Base-by-base conservation (phyloP, 2,329 filamentous ascomycete genomes). In the Cordyceps sp. region DNA sequence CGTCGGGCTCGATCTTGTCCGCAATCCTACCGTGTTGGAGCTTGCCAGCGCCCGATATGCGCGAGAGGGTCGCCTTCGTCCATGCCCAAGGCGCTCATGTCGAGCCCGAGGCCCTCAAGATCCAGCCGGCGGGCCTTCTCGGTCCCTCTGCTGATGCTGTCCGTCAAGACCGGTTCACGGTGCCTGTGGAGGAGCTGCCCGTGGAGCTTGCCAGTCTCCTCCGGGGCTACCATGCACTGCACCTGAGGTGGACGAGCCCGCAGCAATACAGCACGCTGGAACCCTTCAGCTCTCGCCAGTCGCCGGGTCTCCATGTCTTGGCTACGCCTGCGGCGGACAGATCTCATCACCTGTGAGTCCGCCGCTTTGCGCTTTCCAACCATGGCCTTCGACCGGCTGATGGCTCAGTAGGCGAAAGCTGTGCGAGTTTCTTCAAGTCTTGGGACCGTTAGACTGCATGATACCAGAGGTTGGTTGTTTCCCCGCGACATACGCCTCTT, bases 231-330 rank as follows among this genome's bases (percentile, higher is more conserved):
- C 69, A 78, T 44, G 75, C 84, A 50, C 57, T 94, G 26, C 79
- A 88, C 52, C 59, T 94, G 36, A 72, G 79, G 49, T 93, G 85
- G 82, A 66, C 70, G n/a, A 70, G 73, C 12, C 58, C 71, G 3
- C 44, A 47, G 6, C 45, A 63, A 2, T 77, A 76, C 48, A 58
- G 68, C 25, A 59, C 68, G 2, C 58, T 77, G 28, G 64, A 75
- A 25, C 86, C 86, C 2, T 78, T 90, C 45, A 61, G 70, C 27
- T 84, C 84, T 32, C 70, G 80, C 36, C 54, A 85, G 12, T 74
- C 83, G 2, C 76, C 86, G 1, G 88, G 88, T 3, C 58, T 96
- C 16, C 85, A 94, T 58, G 61, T 85, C 18, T 80, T 80, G 44
- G 85, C 77, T 48, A 80, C 78, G 0, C 78, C 79, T 1, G 18